These are phyloP conservation scores for Sonneratia alba DNA, from an alignment of 345 rosid genomes.

Conservation along the genomic window DNA sequence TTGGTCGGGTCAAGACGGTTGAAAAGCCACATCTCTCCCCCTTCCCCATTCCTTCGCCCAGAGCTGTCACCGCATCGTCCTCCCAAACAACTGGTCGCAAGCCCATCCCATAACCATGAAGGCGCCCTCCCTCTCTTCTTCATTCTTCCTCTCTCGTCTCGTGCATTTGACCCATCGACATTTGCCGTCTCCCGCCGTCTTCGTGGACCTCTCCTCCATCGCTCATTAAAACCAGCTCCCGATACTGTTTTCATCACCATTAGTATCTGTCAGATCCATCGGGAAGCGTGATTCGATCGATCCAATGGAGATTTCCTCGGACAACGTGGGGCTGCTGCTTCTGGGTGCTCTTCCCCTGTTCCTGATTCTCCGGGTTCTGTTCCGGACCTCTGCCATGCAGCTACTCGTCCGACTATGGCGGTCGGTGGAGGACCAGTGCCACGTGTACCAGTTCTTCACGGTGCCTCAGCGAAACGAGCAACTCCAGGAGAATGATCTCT, in stretches of 20 bases:
- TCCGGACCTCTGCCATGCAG: constrained; percentile 25
- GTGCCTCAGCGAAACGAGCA: constrained; percentile 38
- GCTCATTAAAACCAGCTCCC: constrained; percentile 5
- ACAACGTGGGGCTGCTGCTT: background rate
- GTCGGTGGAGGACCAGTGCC: constrained; percentile 26
- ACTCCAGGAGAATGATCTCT: constrained; percentile 45
- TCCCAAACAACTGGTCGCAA: constrained; percentile 2
- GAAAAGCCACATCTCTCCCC: background rate
- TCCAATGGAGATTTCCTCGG: constrained; percentile 5
- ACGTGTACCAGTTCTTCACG: constrained; percentile 35
- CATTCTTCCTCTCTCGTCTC: background rate
- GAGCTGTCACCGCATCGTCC: background rate
- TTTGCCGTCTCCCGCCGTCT: constrained; percentile 5
- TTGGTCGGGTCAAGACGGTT: constrained; percentile 1
- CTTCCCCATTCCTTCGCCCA: background rate
- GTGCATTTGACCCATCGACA: constrained; percentile 9
- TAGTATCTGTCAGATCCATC: background rate
- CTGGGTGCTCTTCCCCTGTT: constrained; percentile 5
- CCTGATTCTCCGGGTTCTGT: constrained; percentile 19
- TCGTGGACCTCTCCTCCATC: background rate
- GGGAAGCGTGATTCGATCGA: background rate
- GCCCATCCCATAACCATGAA: background rate
- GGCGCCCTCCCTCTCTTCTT: background rate
- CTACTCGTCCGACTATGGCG: constrained; percentile 19
- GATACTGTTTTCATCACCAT: background rate